Conservation (phyloP, 2,329 filamentous ascomycete species). For the Cercospora canescens region DNA sequence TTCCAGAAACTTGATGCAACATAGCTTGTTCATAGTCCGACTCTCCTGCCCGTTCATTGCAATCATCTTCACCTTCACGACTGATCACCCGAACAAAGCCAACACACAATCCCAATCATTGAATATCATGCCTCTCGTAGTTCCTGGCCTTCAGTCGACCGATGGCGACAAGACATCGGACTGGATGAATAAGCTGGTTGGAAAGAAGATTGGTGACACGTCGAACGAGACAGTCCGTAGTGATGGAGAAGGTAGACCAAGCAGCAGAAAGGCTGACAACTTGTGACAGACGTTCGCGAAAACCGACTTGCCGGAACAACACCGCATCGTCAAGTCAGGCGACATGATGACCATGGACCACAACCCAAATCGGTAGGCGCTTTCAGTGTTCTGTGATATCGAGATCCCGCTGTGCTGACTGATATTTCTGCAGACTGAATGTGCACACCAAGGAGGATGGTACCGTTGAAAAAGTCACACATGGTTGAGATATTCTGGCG, state of each 20-base stretch:
- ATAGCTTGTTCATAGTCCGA: neutral
- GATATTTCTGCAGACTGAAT: constrained; percentile 40
- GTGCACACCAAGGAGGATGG: constrained; percentile 51
- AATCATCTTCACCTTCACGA: neutral
- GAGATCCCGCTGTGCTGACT: neutral
- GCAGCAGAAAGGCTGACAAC: neutral
- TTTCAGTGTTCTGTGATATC: neutral
- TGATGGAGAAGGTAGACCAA: neutral
- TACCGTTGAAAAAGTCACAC: constrained; percentile 49
- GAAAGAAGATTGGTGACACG: constrained; percentile 53
- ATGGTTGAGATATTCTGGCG: constrained; percentile 38
- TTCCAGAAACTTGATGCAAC: constrained; percentile 5
- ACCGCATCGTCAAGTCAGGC: constrained; percentile 49
- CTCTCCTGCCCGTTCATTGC: neutral
- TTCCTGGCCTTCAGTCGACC: constrained; percentile 47
- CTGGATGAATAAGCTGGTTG: constrained; percentile 51
- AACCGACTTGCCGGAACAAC: constrained; percentile 49
- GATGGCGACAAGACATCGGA: constrained; percentile 41
- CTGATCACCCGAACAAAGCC: neutral
- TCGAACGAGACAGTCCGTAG: constrained; percentile 45
- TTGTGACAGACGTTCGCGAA: constrained; percentile 51
- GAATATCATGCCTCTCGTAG: constrained; percentile 51
- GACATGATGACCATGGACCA: constrained; percentile 50
- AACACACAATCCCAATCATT: neutral
- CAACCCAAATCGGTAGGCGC: constrained; percentile 45